Evolutionary conservation across 2,329 filamentous ascomycete species (phyloP), one percentile per base, ranked within the genome.

Genomic region (Verticillium dahliae): DNA sequence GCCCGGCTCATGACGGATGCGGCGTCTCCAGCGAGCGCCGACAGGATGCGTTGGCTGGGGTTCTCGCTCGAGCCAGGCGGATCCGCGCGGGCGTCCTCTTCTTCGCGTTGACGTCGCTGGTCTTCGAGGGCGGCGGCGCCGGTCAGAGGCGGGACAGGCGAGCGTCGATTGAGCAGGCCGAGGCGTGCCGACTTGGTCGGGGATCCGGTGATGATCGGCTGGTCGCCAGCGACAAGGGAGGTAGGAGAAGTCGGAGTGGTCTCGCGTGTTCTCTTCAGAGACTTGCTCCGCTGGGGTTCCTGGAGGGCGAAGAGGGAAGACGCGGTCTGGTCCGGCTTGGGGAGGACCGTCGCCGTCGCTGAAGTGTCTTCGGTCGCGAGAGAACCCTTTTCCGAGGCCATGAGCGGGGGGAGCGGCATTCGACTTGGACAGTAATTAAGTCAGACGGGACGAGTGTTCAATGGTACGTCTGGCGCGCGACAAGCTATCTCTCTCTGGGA

Each of bases 171-270:
- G 59, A 75, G 67, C 67, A 80, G 66, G 56, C 77, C 79, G 27
- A 84, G 74, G 34, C 82, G 80, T 60, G 82, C 81, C 57, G 81
- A 75, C 70, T 86, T 85, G 59, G 80, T 76, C 5, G 83, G 83
- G 33, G 83, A 85, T 59, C 81, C 75, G 59, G 73, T 69, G 66
- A 60, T 27, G 59, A 61, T 63, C 52, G 62, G 38, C 27, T 57
- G 33, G 56, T 60, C 35, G 22, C 57, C 38, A 22, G 56, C 39
- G 56, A 58, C 50, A 33, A 60, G 58, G 33, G 60, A 52, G 18
- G 56, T 61, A 39, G 58, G 58, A 57, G 73, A 75, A n/a, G 73
- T 71, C 5, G 77, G 77, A 2, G 76, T 78, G 7, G 73, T 70
- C 66, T 80, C 77, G 57, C 78, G 76, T 33, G 72, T 69, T 61